Evolutionary conservation across 1,139 yeast genomes (phyloP).

Genomic region (Groenewaldozyma auringiensis): DNA sequence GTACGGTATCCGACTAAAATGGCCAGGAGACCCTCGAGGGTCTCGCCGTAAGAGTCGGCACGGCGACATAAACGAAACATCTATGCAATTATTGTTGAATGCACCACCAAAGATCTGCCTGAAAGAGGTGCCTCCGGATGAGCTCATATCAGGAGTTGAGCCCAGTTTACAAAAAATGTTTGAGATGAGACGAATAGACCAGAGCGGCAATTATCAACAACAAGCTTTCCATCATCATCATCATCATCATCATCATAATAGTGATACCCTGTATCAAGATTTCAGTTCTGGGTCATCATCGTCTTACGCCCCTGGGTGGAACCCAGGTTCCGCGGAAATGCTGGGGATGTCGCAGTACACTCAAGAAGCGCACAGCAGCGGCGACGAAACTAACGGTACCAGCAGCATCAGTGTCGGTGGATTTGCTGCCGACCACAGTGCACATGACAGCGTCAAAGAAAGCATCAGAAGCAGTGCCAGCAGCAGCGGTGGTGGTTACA

Average conservation of each 20-base stretch:
- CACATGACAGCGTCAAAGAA: too few relatives aligned
- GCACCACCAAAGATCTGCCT: constrained; percentile 3
- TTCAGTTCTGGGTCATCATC: too few relatives aligned
- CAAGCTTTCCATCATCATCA: too few relatives aligned
- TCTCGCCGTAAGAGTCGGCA: constrained; percentile 6
- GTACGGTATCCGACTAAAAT: constrained; percentile 24
- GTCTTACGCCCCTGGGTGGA: too few relatives aligned
- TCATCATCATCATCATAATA: too few relatives aligned
- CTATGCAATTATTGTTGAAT: neutral
- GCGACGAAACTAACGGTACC: neutral
- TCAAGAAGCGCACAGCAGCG: too few relatives aligned
- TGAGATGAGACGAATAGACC: neutral
- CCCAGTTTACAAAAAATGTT: constrained; percentile 3
- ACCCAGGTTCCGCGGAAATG: too few relatives aligned
- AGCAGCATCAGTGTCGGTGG: neutral
- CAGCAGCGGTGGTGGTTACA: too few relatives aligned
- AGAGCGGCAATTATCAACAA: neutral
- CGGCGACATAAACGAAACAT: neutral
- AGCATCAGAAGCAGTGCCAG: too few relatives aligned
- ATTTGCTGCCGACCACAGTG: too few relatives aligned
- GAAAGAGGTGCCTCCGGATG: constrained; percentile 1
- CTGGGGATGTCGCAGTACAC: too few relatives aligned
- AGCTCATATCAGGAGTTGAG: constrained; percentile 4
- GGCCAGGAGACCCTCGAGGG: constrained; percentile 20
- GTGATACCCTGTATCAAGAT: too few relatives aligned